A percentile compares a stretch with the other conserved stretches of the same genome.
phyloP scores from a whole-genome alignment of 2,329 filamentous ascomycete genomes.

The Teratosphaeria gauchensis region DNA sequence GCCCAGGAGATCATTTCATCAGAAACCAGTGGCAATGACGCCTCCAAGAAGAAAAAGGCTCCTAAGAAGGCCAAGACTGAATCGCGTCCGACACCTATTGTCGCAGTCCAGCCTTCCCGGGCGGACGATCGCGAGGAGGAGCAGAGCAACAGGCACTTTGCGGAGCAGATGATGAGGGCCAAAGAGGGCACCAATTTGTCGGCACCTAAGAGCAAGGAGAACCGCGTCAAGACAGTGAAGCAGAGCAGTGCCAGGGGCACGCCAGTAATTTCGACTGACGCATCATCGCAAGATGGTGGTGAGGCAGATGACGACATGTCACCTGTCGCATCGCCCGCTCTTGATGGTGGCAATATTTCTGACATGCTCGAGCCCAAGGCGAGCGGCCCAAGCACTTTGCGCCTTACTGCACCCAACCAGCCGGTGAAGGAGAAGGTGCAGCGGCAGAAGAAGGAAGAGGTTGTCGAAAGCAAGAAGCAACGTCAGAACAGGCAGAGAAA shows the following conservation, averaged over 20 bases:
- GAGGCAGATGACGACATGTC: constrained; percentile 78
- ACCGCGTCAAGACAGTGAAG: constrained; percentile 56
- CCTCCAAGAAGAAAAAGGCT: constrained; percentile 26
- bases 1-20: neutral
- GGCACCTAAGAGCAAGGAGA: constrained; percentile 24
- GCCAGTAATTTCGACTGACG: constrained; percentile 44
- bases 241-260: constrained; percentile 37
- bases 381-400: constrained; percentile 63
- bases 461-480: constrained; percentile 84
- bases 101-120: constrained; percentile 14
- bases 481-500: constrained; percentile 85
- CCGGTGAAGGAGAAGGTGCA: constrained; percentile 44
- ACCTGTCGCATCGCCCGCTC: constrained; percentile 55
- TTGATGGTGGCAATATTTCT: constrained; percentile 57
- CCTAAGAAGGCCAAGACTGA: constrained; percentile 9
- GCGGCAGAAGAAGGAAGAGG: constrained; percentile 51
- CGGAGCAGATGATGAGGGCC: constrained; percentile 59
- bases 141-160: constrained; percentile 65
- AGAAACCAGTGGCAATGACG: constrained; percentile 5
- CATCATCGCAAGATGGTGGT: constrained; percentile 63
- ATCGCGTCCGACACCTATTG: constrained; percentile 1
- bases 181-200: constrained; percentile 58
- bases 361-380: constrained; percentile 80
- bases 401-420: constrained; percentile 60
- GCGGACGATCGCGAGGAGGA: constrained; percentile 38